Evolutionary conservation across 768 basidiomycete genomes (phyloP).

Genomic region (Auriculariales sp.): DNA sequence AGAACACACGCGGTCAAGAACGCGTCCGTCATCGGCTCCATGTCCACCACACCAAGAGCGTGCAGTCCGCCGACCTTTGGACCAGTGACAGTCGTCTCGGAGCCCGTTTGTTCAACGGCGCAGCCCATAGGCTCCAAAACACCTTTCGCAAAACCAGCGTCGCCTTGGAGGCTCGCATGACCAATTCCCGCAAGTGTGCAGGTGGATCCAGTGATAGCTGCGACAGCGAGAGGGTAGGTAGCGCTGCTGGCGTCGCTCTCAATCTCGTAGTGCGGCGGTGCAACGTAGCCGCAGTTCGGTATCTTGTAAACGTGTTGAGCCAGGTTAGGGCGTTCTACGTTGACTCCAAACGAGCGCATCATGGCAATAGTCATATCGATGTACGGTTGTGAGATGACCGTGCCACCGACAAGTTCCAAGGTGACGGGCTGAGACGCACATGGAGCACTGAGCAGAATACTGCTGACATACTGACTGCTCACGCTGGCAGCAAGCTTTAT

Average conservation of each 20-base stretch:
- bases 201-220: constrained; percentile 91
- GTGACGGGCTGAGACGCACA: constrained; percentile 75
- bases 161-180: constrained; percentile 83
- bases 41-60: constrained; percentile 78
- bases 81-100: constrained; percentile 83
- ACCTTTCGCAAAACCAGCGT: constrained; percentile 86
- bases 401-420: constrained; percentile 82
- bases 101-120: constrained; percentile 70
- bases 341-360: constrained; percentile 86
- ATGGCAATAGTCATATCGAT: constrained; percentile 99
- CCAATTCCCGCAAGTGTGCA: constrained; percentile 93
- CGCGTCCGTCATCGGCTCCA: constrained; percentile 99
- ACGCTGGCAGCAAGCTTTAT: constrained; percentile 88
- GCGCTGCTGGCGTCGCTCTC: constrained; percentile 93
- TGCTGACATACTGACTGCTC: constrained; percentile 96
- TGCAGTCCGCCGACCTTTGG: constrained; percentile 65
- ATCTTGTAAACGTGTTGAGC: constrained; percentile 69
- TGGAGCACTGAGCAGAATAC: constrained; percentile 90
- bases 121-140: constrained; percentile 95
- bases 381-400: constrained; percentile 96
- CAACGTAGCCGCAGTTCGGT: constrained; percentile 56
- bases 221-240: constrained; percentile 93
- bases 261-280: constrained; percentile 67
- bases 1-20: constrained; percentile 91
- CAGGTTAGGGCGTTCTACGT: constrained; percentile 53